Base-by-base conservation (phyloP, 2,329 filamentous ascomycete genomes). In the Ceratocystis huliohia region DNA sequence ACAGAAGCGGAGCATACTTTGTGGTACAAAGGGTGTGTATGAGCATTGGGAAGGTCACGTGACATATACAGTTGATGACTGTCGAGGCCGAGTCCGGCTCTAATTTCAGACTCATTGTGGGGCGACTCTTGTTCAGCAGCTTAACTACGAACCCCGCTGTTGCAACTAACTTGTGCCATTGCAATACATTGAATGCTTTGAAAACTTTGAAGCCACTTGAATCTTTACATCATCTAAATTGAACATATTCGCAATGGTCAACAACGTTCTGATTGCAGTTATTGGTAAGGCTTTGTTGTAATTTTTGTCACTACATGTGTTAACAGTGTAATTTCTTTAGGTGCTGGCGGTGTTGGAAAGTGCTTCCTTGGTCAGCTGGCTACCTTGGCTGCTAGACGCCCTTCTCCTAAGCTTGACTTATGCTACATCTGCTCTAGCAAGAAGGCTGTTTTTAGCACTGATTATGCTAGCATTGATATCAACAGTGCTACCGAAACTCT, bases 271-370 rank as follows among this genome's bases (percentile, higher is more conserved):
- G 65, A 79, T 83, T 73, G 81, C 81, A 71, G 75, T 83, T 45
- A 82, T 83, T 69, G 79, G 79, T 80, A 76, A 59, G 70, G 69
- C 56, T 10, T 41, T 20, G 13, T 20, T 28, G 37, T 15, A 44
- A 30, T 22, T 25, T 66, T 63, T 44, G 45, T 10, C 41, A 20
- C 33, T 17, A n/a, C 17, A n/a, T 59, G 13, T 59, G 8, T 30
- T 59, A 59, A 59, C 56, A 20, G n/a, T 2, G 13, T 30, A 3
- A 20, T 66, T 15, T 71, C 48, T 71, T 20, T 73, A 95, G 92
- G 94, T 73, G 89, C 88, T 72, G 94, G 94, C 71, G 93, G 93
- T 70, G 94, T 97, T 69, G 94, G 94, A 73, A 92, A 92, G 77
- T 85, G 85, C 78, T 96, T 97, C 81, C 84, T 97, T 69, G 80